phyloP scores from a whole-genome alignment of 2,329 filamentous ascomycete species.

The Neofusicoccum sp. region DNA sequence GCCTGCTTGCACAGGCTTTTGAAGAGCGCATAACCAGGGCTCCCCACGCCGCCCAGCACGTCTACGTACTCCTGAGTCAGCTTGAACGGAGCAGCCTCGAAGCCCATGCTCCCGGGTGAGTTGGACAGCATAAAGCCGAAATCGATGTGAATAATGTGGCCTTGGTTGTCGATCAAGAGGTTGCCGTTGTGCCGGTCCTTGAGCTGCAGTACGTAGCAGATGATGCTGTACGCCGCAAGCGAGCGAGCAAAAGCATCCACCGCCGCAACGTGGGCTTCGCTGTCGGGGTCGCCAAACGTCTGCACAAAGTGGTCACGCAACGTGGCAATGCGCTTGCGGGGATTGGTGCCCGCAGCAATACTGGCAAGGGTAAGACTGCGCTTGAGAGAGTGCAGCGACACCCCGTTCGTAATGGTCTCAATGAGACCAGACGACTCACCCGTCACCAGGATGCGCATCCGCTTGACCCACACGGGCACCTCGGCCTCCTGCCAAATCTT shows the following conservation, averaged over 20 bases:
- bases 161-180: conserved; percentile 81
- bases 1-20: conserved; percentile 80
- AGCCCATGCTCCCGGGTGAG: conserved; percentile 80
- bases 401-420: conserved; percentile 85
- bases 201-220: conserved; percentile 80
- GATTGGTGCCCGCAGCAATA: conserved; percentile 72
- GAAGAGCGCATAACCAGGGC: conserved; percentile 72
- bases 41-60: conserved; percentile 73
- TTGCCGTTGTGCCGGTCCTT: conserved; percentile 89
- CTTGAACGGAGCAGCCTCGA: conserved; percentile 86
- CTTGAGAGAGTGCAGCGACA: conserved; percentile 84
- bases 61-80: conserved; percentile 85
- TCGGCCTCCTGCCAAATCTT: conserved; percentile 78
- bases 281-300: conserved; percentile 71
- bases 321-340: conserved; percentile 74
- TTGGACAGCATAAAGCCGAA: conserved; percentile 91
- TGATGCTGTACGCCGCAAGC: conserved; percentile 83
- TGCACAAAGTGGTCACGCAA: conserved; percentile 81
- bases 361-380: conserved; percentile 76
- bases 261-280: conserved; percentile 69
- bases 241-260: conserved; percentile 79
- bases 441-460: conserved; percentile 84
- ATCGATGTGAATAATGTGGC: conserved; percentile 86
- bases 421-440: conserved; percentile 83
- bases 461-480: conserved; percentile 82